A percentile compares a stretch with the other conserved stretches of the same genome.
These are phyloP conservation scores for Borovskyia barvae DNA, from an alignment of 208 protist species.

Conservation along the genomic window DNA sequence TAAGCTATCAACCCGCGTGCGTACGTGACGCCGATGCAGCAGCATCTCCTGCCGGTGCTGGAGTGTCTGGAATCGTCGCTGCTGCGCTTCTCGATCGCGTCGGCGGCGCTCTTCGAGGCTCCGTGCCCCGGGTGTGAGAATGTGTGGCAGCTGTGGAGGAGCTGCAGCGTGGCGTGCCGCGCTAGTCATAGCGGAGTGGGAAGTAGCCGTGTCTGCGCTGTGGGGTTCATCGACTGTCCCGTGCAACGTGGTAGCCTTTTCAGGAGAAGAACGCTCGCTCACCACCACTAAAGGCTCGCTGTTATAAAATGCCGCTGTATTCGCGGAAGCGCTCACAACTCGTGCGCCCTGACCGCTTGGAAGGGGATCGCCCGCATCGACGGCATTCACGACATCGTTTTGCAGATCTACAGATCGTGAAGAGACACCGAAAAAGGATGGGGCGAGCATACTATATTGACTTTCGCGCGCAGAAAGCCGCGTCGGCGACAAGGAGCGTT, in stretches of 20 bases:
- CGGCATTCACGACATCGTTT: no score
- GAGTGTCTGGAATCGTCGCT: not conserved
- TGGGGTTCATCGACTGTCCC: no score
- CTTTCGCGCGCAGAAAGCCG: not conserved
- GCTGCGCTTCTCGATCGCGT: not conserved
- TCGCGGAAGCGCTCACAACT: no score
- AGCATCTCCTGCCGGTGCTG: slow-evolving; percentile 6
- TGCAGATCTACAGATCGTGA: not conserved
- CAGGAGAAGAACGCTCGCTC: no score
- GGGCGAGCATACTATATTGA: not conserved
- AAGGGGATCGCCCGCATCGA: no score
- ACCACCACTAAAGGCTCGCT: no score
- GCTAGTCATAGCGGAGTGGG: no score
- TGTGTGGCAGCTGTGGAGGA: not conserved
- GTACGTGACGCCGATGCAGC: slow-evolving; percentile 7
- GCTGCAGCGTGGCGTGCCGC: no score
- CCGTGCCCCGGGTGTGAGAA: not conserved
- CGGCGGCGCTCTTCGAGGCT: not conserved
- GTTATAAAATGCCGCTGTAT: no score
- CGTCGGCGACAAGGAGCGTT: slow-evolving; percentile 2
- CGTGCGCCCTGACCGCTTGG: no score
- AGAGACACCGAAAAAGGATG: slow-evolving; percentile 2
- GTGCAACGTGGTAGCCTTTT: no score
- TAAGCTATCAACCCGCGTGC: not conserved
- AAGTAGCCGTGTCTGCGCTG: no score